phyloP scores from a whole-genome alignment of 108 stramenopile genomes.

The Nitzschia palea region DNA sequence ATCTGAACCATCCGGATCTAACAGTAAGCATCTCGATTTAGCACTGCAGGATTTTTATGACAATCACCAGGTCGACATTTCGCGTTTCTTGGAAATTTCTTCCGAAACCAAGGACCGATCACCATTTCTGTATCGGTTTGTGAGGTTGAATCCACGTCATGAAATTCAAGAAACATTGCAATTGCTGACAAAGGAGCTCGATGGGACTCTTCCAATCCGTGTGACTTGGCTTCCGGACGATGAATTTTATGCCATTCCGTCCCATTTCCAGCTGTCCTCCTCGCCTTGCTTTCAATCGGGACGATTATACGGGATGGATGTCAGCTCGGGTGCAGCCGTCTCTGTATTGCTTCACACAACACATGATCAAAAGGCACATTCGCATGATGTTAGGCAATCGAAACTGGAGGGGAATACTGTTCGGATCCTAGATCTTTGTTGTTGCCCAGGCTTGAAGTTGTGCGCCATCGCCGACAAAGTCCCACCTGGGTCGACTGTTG shows the following conservation, averaged over 20 bases:
- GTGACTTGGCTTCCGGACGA: slow-evolving; percentile 63
- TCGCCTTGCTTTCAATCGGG: slow-evolving; percentile 67
- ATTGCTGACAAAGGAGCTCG: slow-evolving; percentile 21
- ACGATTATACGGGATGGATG: slow-evolving; percentile 88
- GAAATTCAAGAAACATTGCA: slow-evolving; percentile 57
- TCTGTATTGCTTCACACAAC: slow-evolving; percentile 58
- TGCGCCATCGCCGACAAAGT: slow-evolving; percentile 74
- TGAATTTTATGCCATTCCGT: slow-evolving; percentile 74
- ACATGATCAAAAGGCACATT: slow-evolving; percentile 35
- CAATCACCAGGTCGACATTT: slow-evolving; percentile 26
- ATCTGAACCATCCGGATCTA: not conserved
- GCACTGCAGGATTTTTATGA: slow-evolving; percentile 36
- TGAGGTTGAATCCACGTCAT: slow-evolving; percentile 74
- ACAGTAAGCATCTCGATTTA: not conserved
- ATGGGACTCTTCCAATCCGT: slow-evolving; percentile 16
- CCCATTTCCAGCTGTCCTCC: slow-evolving; percentile 48
- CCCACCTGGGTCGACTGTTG: slow-evolving; percentile 5
- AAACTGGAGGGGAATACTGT: no score
- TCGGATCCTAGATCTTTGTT: slow-evolving; percentile 88
- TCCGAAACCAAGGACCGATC: not conserved
- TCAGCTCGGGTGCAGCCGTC: slow-evolving; percentile 85
- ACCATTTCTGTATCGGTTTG: slow-evolving; percentile 38
- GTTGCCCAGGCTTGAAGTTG: slow-evolving; percentile 87
- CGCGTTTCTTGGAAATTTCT: not conserved
- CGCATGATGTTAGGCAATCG: no score